Evolutionary conservation across 1,284 basidiomycete genomes (phyloP).

Genomic region (Schizophyllum commune): DNA sequence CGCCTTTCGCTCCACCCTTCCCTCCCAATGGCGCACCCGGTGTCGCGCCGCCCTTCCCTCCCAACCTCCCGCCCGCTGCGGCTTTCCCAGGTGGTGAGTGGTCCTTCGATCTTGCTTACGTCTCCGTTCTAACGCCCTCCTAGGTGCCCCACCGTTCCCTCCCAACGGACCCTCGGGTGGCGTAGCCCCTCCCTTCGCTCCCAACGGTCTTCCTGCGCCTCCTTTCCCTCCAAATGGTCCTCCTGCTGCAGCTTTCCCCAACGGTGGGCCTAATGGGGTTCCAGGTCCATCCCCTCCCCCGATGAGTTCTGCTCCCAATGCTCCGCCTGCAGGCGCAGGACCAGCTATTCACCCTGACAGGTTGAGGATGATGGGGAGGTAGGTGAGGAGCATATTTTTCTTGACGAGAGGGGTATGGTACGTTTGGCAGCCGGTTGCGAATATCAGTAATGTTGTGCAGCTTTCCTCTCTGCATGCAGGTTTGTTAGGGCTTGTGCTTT

Average conservation of each 20-base stretch:
- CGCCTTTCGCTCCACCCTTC: conserved; percentile 68
- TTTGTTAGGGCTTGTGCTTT: too few relatives aligned
- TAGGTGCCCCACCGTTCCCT: conserved; percentile 54
- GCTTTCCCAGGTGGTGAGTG: conserved; percentile 34
- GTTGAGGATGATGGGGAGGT: conserved; percentile 65
- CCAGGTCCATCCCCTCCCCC: conserved; percentile 17
- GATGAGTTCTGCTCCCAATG: conserved; percentile 18
- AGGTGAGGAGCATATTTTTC: conserved; percentile 4
- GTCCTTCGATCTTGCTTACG: background rate
- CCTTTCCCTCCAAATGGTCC: conserved; percentile 20
- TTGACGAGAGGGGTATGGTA: background rate
- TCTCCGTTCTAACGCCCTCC: background rate
- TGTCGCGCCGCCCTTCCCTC: conserved; percentile 56
- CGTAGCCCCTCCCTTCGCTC: conserved; percentile 39
- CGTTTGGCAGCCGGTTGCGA: too few relatives aligned
- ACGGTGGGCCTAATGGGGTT: conserved; percentile 20
- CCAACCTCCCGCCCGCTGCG: conserved; percentile 34
- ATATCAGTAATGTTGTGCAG: too few relatives aligned
- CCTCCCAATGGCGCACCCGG: conserved; percentile 39
- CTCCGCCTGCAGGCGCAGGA: conserved; percentile 20
- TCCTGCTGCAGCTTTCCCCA: conserved; percentile 19
- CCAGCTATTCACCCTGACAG: conserved; percentile 81
- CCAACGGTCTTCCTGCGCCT: conserved; percentile 23
- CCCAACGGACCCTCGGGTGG: conserved; percentile 38
- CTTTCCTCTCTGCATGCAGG: too few relatives aligned